Conservation (phyloP, 2,329 filamentous ascomycete genomes). For the Penicillium sp. region DNA sequence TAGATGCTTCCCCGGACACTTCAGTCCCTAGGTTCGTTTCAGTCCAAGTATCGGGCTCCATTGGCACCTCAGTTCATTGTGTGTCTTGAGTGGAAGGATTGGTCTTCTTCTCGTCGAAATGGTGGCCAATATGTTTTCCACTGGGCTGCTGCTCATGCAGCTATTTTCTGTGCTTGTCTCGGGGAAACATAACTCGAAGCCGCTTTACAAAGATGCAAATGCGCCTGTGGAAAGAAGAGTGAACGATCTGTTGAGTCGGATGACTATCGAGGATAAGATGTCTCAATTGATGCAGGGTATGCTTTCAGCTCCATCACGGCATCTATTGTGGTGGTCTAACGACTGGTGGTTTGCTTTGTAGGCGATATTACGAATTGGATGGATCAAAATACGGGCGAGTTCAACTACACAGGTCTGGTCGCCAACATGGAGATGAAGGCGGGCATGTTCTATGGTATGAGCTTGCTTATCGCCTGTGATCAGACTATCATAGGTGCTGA, state of each 20-base stretch:
- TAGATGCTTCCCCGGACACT: neutral
- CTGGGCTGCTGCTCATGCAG: constrained; percentile 28
- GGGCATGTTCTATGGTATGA: constrained; percentile 60
- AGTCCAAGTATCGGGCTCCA: neutral
- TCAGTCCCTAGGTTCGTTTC: too few relatives aligned
- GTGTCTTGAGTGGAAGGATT: neutral
- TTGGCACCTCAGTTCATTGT: neutral
- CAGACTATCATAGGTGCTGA: constrained; percentile 1
- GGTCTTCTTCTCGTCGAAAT: constrained; percentile 8
- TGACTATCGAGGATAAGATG: constrained; percentile 72
- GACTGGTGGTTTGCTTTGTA: constrained; percentile 10
- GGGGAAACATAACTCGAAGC: constrained; percentile 17
- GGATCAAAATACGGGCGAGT: constrained; percentile 61
- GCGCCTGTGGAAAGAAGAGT: constrained; percentile 63
- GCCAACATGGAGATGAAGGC: constrained; percentile 63
- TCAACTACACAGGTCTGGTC: constrained; percentile 64
- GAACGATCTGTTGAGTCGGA: constrained; percentile 63
- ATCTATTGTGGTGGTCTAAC: rapidly evolving
- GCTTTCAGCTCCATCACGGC: neutral
- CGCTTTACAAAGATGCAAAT: constrained; percentile 59
- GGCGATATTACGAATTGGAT: constrained; percentile 71
- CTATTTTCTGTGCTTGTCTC: constrained; percentile 20
- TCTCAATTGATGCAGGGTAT: constrained; percentile 61
- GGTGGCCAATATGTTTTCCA: constrained; percentile 20
- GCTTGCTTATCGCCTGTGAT: neutral